Evolutionary conservation across 2,329 filamentous ascomycete species (phyloP).

Genomic region (Torrubiella hemipterigena): DNA sequence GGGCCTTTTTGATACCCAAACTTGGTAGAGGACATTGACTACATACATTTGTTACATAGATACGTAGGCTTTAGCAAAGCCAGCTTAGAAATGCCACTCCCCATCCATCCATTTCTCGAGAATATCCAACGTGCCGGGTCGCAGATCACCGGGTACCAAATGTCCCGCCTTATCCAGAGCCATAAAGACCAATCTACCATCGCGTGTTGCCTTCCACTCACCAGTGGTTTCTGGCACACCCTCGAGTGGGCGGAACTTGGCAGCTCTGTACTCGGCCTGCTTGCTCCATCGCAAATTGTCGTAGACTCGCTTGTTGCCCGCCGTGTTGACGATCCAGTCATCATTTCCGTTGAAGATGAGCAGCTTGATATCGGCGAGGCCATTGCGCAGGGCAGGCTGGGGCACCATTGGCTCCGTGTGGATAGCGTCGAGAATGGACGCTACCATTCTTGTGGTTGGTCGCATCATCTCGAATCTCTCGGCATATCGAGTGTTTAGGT

Average conservation of each 20-base stretch:
- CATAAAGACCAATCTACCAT: slow-evolving; percentile 10
- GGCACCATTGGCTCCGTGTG: no score
- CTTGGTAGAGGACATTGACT: no score
- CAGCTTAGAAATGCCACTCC: no score
- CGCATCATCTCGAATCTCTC: no score
- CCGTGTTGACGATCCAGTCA: slow-evolving; percentile 10
- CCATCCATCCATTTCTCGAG: slow-evolving; percentile 8
- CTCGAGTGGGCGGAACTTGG: slow-evolving; percentile 9
- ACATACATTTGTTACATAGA: no score
- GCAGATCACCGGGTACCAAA: slow-evolving; percentile 18
- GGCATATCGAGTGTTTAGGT: neutral
- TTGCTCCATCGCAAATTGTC: slow-evolving; percentile 28
- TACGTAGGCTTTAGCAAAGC: no score
- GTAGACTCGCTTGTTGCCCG: slow-evolving; percentile 20
- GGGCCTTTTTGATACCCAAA: no score
- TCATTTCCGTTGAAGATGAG: slow-evolving; percentile 11
- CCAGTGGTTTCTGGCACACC: slow-evolving; percentile 3
- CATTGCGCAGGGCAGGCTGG: no score
- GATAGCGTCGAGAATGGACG: slow-evolving; percentile 1
- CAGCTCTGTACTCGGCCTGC: slow-evolving; percentile 24
- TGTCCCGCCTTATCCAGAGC: slow-evolving; percentile 26
- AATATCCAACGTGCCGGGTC: slow-evolving; percentile 8
- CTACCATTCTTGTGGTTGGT: slow-evolving; percentile 1
- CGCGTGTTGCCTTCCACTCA: slow-evolving; percentile 7
- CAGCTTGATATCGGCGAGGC: slow-evolving; percentile 5